Evolutionary conservation across 2,329 filamentous ascomycete genomes (phyloP).

Genomic region (Aureobasidium sp.): DNA sequence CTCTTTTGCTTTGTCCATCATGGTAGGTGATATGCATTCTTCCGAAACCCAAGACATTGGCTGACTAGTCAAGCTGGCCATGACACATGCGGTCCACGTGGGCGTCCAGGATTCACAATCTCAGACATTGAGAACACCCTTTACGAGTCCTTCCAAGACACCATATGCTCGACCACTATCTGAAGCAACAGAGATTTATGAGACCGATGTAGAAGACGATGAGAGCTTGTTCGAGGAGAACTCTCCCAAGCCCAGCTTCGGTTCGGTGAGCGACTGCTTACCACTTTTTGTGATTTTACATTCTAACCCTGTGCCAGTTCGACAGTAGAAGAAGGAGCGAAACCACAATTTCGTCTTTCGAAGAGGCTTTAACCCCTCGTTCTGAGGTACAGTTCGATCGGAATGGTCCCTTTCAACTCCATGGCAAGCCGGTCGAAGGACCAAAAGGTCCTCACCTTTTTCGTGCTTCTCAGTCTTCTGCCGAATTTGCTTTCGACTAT

Average conservation of each 20-base stretch:
- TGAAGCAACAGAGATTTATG: slow-evolving; percentile 66
- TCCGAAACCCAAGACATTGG: background rate
- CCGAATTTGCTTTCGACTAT: slow-evolving; percentile 42
- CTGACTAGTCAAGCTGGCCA: slow-evolving; percentile 11
- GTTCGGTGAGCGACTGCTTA: slow-evolving; percentile 55
- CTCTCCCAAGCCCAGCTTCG: slow-evolving; percentile 57
- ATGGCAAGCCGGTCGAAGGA: slow-evolving; percentile 63
- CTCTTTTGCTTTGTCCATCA: background rate
- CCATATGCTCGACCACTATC: slow-evolving; percentile 49
- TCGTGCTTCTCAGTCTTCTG: slow-evolving; percentile 56
- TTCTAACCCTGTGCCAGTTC: slow-evolving; percentile 19
- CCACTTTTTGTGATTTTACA: background rate
- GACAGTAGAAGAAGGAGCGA: slow-evolving; percentile 61
- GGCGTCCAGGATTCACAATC: background rate
- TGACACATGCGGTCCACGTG: slow-evolving; percentile 3
- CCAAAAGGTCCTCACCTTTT: slow-evolving; percentile 84
- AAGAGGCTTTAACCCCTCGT: slow-evolving; percentile 71
- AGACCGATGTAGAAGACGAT: slow-evolving; percentile 63
- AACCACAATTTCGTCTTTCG: slow-evolving; percentile 79
- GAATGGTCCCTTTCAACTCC: slow-evolving; percentile 46
- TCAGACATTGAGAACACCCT: background rate
- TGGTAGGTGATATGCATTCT: slow-evolving; percentile 7
- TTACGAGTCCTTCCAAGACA: slow-evolving; percentile 44
- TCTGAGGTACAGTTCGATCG: slow-evolving; percentile 48
- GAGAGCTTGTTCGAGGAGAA: slow-evolving; percentile 45